A percentile compares a stretch with the other conserved stretches of the same genome.
Conservation (phyloP, 2,329 filamentous ascomycete species). For the Ophiostoma ulmi region DNA sequence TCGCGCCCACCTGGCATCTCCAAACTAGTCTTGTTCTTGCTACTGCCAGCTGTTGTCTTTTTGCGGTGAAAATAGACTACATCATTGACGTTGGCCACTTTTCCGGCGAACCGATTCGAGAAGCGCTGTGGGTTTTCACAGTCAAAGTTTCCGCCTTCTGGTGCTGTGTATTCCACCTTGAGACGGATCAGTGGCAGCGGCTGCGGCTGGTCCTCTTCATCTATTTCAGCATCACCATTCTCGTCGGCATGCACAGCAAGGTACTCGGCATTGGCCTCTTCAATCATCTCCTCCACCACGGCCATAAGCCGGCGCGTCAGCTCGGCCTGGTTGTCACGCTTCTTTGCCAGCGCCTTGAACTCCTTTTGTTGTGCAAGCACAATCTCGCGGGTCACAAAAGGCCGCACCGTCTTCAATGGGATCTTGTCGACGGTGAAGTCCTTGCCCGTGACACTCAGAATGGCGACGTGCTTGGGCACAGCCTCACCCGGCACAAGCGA, state of each 20-base stretch:
- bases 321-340: slow-evolving; percentile 76
- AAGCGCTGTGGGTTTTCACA: slow-evolving; percentile 94
- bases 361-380: slow-evolving; percentile 67
- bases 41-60: slow-evolving; percentile 56
- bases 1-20: slow-evolving; percentile 54
- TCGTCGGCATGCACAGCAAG: slow-evolving; percentile 62
- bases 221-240: slow-evolving; percentile 53
- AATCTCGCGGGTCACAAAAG: slow-evolving; percentile 83
- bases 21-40: slow-evolving; percentile 33
- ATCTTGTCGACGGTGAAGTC: slow-evolving; percentile 77
- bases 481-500: slow-evolving; percentile 87
- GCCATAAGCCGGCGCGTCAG: slow-evolving; percentile 71
- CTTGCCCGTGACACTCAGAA: slow-evolving; percentile 76
- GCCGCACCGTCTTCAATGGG: slow-evolving; percentile 79
- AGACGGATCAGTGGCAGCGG: slow-evolving; percentile 82
- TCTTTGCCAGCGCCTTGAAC: slow-evolving; percentile 71
- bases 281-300: slow-evolving; percentile 81
- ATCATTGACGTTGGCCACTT: slow-evolving; percentile 89
- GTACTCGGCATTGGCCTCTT: slow-evolving; percentile 79
- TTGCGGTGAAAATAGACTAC: slow-evolving; percentile 90
- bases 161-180: slow-evolving; percentile 83
- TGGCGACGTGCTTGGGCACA: slow-evolving; percentile 82
- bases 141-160: slow-evolving; percentile 79
- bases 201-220: slow-evolving; percentile 57
- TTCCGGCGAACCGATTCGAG: slow-evolving; percentile 84